A percentile compares a stretch with the other conserved stretches of the same genome.
These are phyloP conservation scores for Xylaria acuta DNA, from an alignment of 495 filamentous ascomycete genomes.

Conservation along the genomic window DNA sequence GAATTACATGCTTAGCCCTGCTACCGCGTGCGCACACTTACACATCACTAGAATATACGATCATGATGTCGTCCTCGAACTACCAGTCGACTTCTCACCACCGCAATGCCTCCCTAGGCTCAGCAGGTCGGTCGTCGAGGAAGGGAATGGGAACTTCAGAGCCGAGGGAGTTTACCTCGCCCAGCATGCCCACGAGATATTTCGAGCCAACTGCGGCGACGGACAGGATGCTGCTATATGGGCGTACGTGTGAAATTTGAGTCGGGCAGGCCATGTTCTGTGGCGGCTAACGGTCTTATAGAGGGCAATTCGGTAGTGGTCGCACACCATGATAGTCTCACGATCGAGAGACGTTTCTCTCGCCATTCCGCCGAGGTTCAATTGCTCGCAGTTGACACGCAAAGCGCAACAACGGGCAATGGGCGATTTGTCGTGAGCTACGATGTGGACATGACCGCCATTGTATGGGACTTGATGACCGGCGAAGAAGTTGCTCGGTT, in stretches of 20 bases:
- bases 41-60: constrained; percentile 39
- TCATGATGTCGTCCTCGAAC: constrained; percentile 52
- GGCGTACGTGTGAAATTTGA: constrained; percentile 50
- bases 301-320: constrained; percentile 78
- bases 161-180: constrained; percentile 57
- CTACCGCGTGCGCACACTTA: constrained; percentile 30
- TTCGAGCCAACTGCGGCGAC: constrained; percentile 89
- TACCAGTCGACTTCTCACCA: constrained; percentile 56
- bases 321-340: constrained; percentile 88
- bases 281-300: constrained; percentile 26
- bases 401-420: constrained; percentile 84
- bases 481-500: constrained; percentile 90
- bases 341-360: constrained; percentile 86
- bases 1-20: constrained; percentile 2
- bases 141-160: constrained; percentile 47
- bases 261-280: background rate
- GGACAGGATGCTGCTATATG: constrained; percentile 83
- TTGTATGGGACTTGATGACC: constrained; percentile 96
- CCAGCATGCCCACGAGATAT: constrained; percentile 59
- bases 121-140: constrained; percentile 53
- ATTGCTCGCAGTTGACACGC: constrained; percentile 87
- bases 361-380: constrained; percentile 82
- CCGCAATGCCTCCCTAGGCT: constrained; percentile 65
- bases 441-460: constrained; percentile 87
- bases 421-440: constrained; percentile 91